Evolutionary conservation across 163 green algal species (phyloP), one percentile per base, ranked within the genome.

Genomic region (Scenedesmus sp.): DNA sequence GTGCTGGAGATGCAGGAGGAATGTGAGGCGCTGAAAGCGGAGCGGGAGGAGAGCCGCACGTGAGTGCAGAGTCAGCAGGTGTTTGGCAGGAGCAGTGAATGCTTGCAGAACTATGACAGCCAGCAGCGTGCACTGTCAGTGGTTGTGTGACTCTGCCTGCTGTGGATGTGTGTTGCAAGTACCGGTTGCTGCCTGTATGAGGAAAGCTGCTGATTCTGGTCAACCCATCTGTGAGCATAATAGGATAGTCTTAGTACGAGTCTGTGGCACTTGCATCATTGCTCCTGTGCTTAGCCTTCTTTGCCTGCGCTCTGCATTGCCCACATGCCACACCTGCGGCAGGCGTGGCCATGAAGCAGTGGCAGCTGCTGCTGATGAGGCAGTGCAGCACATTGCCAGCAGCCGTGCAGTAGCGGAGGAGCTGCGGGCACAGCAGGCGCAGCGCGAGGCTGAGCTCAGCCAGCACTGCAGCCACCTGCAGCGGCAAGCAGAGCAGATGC

Each of bases 1-100:
- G 23, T 93, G 70, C 66, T 90, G 79, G 90, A 93, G 84, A 85
- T 81, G 83, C 89, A 91, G 70, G 70, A 74, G 3, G 52, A 90
- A 46, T 15, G 54, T 3, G n/a, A 90, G 46, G n/a, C n/a, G 54
- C 66, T 73, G 64, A 70, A 59, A 34, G 26, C 34, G 16, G 54
- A 77, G 59, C 83, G 56, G 10, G 54, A 88, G 54, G 86, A 79
- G n/a, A 60, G 66, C 46, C 52, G 59, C 23, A 70, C 52, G 86
- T 90, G 55, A 83, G 86, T 83, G 83, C 3, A 57, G 77, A 23
- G 26, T 5, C 15, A 23, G 1, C 13, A 60, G 46, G 20, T 56
- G 77, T 16, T 23, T 85, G 81, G 81, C 52, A n/a, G 81, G 16
- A 86, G 81, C 81, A 86, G 8, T 34, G 66, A 18, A 34, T 76